A percentile compares a stretch with the other conserved stretches of the same genome.
phyloP scores from a whole-genome alignment of 192 early-diverging fungal species.

The Coemansia sp. region DNA sequence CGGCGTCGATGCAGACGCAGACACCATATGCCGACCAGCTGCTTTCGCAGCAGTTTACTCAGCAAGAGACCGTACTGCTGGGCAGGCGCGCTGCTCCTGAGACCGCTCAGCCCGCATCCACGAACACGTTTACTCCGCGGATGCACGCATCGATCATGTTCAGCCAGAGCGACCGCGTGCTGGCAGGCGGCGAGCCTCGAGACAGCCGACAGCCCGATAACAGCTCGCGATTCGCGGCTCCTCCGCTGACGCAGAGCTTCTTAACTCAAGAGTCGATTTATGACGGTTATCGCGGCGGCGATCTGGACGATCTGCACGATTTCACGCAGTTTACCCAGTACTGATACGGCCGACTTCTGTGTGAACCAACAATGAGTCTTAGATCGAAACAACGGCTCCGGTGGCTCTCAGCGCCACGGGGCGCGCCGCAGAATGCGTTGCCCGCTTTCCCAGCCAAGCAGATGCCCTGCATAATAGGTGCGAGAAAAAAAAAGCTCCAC shows the following conservation, averaged over 20 bases:
- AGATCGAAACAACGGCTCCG: no score
- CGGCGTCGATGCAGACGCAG: conserved; percentile 26
- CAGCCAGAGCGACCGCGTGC: conserved; percentile 44
- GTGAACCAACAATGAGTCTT: no score
- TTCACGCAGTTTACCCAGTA: conserved; percentile 31
- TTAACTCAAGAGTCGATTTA: conserved; percentile 28
- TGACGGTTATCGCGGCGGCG: conserved; percentile 6
- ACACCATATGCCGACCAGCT: conserved; percentile 32
- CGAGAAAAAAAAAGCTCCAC: neutral
- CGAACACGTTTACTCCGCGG: conserved; percentile 33
- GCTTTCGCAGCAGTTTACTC: conserved; percentile 40
- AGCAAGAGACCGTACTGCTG: conserved; percentile 43
- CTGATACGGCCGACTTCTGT: no score
- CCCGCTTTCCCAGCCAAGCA: neutral
- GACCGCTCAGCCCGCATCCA: neutral
- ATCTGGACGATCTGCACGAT: conserved; percentile 1
- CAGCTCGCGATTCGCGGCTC: neutral
- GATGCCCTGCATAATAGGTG: neutral
- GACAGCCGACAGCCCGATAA: neutral
- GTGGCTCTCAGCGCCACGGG: no score
- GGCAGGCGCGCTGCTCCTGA: neutral
- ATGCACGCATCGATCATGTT: conserved; percentile 52
- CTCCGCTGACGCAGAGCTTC: conserved; percentile 28
- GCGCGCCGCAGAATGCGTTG: no score
- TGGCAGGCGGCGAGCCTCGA: conserved; percentile 7